Base-by-base conservation (phyloP, 2,329 filamentous ascomycete species). In the Fusarium anthophilum region DNA sequence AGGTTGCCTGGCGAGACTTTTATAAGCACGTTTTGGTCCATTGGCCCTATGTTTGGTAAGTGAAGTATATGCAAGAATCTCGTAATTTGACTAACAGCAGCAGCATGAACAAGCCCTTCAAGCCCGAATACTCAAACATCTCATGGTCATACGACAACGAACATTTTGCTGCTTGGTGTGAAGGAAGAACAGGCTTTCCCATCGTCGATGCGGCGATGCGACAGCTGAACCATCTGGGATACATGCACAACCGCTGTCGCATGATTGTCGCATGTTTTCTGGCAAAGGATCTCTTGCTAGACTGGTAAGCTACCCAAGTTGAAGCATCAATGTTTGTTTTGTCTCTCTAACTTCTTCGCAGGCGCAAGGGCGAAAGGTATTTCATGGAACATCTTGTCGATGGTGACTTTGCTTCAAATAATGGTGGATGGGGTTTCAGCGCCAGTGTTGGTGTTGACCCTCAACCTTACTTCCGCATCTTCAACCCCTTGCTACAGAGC, bases 381-480 rank as follows among this genome's bases (percentile, higher is more conserved):
- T 97, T 97, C 81, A 96, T 96, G 93, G 91, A 94, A 79, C 86
- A 93, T 72, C 85, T 95, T 13, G 88, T 95, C 64, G 93, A 96
- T 77, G 93, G 93, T 22, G 93, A 95, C 79, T 94, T 95, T 79
- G 92, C 92, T 1, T 92, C 89, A 66, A 96, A 96, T 80, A 94
- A 93, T 70, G 87, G 88, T 35, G 88, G 88, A 8, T 90, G 88
- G 87, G 89, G 84, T 2, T 85, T 85, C 70, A 82, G 87, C 30
- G 91, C 92, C 9, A 90, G 87, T 24, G 91, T 91, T 0, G 93
- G 94, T 3, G 93, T 95, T 12, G 94, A 97, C 81, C 93, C 94
- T 3, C 93, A 97, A 82, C 94, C 95, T 0, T 98, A 97, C 80
- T 98, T 98, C 73, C 88, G 94, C 12, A 93, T 98, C 58, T 98